phyloP scores from a whole-genome alignment of 768 basidiomycete genomes.

The Suillus alpinus region DNA sequence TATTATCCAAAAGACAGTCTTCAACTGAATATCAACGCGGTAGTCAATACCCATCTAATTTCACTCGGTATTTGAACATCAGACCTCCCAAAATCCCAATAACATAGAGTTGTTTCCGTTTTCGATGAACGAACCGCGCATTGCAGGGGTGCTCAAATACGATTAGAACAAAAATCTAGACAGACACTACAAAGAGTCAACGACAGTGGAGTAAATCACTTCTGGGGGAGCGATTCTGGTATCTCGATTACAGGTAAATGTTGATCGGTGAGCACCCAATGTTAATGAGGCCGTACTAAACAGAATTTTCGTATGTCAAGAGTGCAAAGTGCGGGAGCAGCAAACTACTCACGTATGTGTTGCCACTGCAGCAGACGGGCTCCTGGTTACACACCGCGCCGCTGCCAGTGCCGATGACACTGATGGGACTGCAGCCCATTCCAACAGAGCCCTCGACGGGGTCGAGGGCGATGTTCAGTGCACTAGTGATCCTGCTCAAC shows the following conservation, averaged over 20 bases:
- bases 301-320: background rate
- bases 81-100: background rate
- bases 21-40: background rate
- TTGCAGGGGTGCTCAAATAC: background rate
- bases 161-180: background rate
- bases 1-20: background rate
- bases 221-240: too few relatives aligned
- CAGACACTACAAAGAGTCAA: background rate
- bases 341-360: constrained; percentile 4
- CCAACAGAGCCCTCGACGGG: background rate
- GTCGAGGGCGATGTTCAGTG: background rate
- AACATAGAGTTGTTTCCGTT: background rate
- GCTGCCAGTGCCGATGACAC: constrained; percentile 2
- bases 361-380: constrained; percentile 9
- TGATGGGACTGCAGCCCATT: constrained; percentile 4
- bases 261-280: background rate
- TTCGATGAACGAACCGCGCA: background rate
- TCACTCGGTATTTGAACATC: background rate
- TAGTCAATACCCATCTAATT: background rate
- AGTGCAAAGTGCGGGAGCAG: background rate
- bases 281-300: background rate
- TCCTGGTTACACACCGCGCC: constrained; percentile 5
- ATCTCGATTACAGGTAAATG: background rate
- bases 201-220: background rate
- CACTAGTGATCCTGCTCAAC: background rate